Base-by-base conservation (phyloP, 345 rosid species). In the Laguncularia racemosa region DNA sequence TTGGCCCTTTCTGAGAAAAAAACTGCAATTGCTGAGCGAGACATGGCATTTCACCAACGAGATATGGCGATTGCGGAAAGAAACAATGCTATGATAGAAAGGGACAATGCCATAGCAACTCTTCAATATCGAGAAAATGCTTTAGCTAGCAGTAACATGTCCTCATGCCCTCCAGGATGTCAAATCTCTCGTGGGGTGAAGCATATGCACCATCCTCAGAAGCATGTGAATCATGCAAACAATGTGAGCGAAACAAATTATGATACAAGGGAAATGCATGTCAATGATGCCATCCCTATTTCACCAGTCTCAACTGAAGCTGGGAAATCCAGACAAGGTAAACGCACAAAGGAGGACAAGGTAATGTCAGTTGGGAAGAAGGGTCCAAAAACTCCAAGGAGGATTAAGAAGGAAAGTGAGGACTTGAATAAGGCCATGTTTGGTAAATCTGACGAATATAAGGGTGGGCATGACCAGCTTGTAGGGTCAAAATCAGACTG, bases 21-120 rank as follows among this genome's bases (percentile, higher is more conserved):
- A 72, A 78, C 96, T 17, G 99, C 96, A 4, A 66, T 88, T 65
- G 89, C 97, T 6, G 99, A 90, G 73, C 68, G 97, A 53, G 99
- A 95, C 67, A 75, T 95, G 78, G 97, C 96, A 10, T 84, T 84
- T 67, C 76, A 90, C 59, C 99, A 95, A 73, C 79, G 99, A 58
- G 97, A 95, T 71, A 81, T 96, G 0, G 97, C 99, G 7, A 79
- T 95, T 49, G 91, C 95, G 4, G 97, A 95, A 66, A 80, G 97
- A 55, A 95, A 95, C 60, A 95, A 75, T 65, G 99, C 96, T 14
- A 71, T 88, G 14, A 50, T 81, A 72, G 99, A 95, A 70, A 74
- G 97, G 59, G 99, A 90, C 71, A 82, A 68, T 38, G 99, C 96
- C 23, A 78, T 88, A 49, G 78, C 96, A 16, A 79, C 82, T 59